A percentile compares a stretch with the other conserved stretches of the same genome.
These are phyloP conservation scores for Colletotrichum scovillei DNA, from an alignment of 2,329 filamentous ascomycete genomes.

Conservation along the genomic window DNA sequence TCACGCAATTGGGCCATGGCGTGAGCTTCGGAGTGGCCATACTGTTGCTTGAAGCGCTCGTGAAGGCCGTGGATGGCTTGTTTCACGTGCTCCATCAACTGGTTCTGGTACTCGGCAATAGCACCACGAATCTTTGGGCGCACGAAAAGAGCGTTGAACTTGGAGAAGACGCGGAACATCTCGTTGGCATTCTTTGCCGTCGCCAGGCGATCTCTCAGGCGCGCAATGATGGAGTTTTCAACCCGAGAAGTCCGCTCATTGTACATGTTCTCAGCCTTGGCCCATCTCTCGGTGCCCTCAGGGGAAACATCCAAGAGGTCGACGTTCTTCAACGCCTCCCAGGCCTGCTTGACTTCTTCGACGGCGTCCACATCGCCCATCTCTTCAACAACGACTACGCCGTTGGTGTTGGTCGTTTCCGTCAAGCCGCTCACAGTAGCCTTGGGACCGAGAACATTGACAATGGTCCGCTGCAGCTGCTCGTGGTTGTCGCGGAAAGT, in stretches of 20 bases:
- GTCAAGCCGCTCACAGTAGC: constrained; percentile 65
- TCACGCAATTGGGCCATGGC: constrained; percentile 98
- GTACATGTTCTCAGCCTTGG: constrained; percentile 93
- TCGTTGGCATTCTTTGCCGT: constrained; percentile 98
- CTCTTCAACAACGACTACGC: constrained; percentile 84
- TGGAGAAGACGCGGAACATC: constrained; percentile 99
- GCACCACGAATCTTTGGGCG: constrained; percentile 98
- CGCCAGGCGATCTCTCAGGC: constrained; percentile 89
- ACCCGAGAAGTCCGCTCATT: constrained; percentile 97
- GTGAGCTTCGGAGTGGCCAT: constrained; percentile 96
- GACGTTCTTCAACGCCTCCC: constrained; percentile 92
- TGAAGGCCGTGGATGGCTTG: constrained; percentile 93
- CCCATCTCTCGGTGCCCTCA: constrained; percentile 92
- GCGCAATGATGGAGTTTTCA: constrained; percentile 98
- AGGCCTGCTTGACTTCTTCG: constrained; percentile 94
- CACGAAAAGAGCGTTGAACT: constrained; percentile 99
- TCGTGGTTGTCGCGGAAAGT: constrained; percentile 98
- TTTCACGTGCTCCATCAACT: constrained; percentile 98
- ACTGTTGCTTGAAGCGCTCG: constrained; percentile 98
- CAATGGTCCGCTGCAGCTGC: constrained; percentile 94
- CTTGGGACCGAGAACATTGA: constrained; percentile 91
- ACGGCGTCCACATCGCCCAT: constrained; percentile 98
- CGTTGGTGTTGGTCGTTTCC: constrained; percentile 65
- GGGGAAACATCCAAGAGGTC: constrained; percentile 92
- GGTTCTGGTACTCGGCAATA: constrained; percentile 97